Evolutionary conservation across 371 early-diverging fungal genomes (phyloP).

Genomic region (Saksenaea vasiformis): DNA sequence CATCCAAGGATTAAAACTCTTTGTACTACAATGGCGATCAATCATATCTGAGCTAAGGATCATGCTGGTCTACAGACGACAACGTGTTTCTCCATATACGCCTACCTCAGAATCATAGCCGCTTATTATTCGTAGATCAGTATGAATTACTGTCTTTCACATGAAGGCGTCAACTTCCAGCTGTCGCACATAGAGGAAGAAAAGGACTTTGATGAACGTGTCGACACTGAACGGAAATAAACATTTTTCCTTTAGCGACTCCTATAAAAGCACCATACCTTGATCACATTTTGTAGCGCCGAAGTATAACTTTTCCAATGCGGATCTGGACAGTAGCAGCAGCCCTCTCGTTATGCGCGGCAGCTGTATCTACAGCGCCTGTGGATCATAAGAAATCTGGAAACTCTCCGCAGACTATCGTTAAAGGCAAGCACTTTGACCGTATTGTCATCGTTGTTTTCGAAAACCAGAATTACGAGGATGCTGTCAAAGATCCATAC

Average conservation of each 20-base stretch:
- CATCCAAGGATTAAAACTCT: background rate
- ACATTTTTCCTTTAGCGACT: background rate
- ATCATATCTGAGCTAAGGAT: background rate
- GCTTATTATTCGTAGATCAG: background rate
- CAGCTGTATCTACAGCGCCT: background rate
- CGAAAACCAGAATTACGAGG: conserved; percentile 41
- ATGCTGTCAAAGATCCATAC: conserved; percentile 31
- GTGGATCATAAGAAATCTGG: background rate
- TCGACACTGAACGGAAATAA: background rate
- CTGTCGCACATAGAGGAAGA: background rate
- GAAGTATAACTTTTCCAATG: background rate
- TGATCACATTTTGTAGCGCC: background rate
- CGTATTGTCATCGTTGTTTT: conserved; percentile 39
- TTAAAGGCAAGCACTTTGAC: conserved; percentile 39
- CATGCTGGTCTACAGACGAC: background rate
- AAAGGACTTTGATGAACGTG: background rate
- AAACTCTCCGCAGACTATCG: background rate
- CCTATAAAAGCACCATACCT: background rate
- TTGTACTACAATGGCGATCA: background rate
- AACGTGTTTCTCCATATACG: conserved; percentile 1
- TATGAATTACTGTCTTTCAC: background rate
- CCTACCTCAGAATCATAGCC: background rate
- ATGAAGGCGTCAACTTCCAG: background rate
- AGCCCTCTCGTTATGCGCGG: background rate
- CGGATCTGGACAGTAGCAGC: background rate